Evolutionary conservation across 2,329 filamentous ascomycete species (phyloP).

Genomic region (Penicillium sp.): DNA sequence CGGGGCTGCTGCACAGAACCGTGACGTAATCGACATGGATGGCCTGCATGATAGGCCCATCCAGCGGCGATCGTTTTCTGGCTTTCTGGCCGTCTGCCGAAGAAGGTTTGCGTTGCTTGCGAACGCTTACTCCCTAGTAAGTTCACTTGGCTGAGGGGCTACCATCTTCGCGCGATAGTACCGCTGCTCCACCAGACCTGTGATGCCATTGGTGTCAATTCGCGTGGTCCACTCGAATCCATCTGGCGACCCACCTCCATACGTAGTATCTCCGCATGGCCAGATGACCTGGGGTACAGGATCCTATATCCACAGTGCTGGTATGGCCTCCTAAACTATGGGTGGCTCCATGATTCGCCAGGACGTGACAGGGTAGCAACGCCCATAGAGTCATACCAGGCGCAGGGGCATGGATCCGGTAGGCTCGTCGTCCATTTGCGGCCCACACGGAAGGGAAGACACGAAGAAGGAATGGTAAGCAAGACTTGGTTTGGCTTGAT

Average conservation of each 20-base stretch:
- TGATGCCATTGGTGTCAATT: slow-evolving; percentile 11
- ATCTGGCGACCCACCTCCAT: slow-evolving; percentile 10
- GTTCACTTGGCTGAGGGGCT: neutral
- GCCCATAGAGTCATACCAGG: slow-evolving; percentile 5
- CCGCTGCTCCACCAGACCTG: neutral
- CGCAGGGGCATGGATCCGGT: neutral
- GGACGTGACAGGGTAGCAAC: neutral
- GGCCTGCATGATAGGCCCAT: slow-evolving; percentile 10
- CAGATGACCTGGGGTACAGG: slow-evolving; percentile 8
- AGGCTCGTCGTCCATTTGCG: slow-evolving; percentile 6
- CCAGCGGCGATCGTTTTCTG: slow-evolving; percentile 15
- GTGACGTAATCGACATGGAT: slow-evolving; percentile 15
- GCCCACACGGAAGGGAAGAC: slow-evolving; percentile 1
- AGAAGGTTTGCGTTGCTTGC: slow-evolving; percentile 10
- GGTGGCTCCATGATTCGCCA: neutral
- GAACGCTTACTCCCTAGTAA: slow-evolving; percentile 3
- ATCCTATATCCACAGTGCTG: neutral
- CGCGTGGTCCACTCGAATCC: slow-evolving; percentile 12
- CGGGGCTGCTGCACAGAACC: neutral
- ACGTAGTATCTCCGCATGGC: slow-evolving; percentile 8
- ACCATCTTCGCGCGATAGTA: neutral
- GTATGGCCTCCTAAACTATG: slow-evolving; percentile 1
- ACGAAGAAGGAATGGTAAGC: neutral
- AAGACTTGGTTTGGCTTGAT: neutral
- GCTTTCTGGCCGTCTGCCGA: slow-evolving; percentile 6